Conservation (phyloP, 1,284 basidiomycete genomes). For the Ceratobasidium papillatum region DNA sequence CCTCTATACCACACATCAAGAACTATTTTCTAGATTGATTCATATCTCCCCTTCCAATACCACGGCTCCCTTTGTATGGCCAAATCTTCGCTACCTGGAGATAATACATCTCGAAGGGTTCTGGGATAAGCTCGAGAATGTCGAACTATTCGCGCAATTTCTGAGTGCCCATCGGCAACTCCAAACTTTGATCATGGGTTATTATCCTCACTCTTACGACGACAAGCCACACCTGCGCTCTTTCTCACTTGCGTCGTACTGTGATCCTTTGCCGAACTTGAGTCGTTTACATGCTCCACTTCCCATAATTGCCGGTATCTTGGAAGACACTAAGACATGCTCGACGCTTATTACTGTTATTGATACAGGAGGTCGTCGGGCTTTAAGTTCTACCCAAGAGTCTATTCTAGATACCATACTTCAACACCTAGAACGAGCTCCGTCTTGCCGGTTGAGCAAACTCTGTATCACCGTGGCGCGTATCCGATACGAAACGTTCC, state of each 20-base stretch:
- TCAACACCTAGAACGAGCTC: neutral
- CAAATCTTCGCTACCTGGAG: neutral
- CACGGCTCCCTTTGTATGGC: neutral
- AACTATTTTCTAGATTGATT: neutral
- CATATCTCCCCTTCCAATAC: neutral
- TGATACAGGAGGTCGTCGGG: neutral
- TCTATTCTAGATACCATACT: neutral
- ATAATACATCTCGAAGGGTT: neutral
- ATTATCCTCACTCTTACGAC: neutral
- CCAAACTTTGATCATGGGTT: neutral
- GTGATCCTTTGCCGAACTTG: neutral
- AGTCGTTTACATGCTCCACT: neutral
- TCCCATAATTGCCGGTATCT: neutral
- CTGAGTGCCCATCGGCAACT: slow-evolving; percentile 4
- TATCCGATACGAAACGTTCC: neutral
- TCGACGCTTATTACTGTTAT: neutral
- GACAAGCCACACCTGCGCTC: neutral
- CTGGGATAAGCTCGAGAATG: neutral
- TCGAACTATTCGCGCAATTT: slow-evolving; percentile 9
- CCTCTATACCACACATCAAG: neutral
- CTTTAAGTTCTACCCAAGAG: neutral
- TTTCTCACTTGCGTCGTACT: slow-evolving; percentile 5
- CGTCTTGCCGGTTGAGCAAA: neutral
- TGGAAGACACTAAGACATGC: neutral
- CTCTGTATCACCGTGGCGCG: neutral